Percentiles rank a stretch among this genome's conserved stretches.
phyloP scores from a whole-genome alignment of 2,329 filamentous ascomycete genomes.

The Aspergillus sp. region DNA sequence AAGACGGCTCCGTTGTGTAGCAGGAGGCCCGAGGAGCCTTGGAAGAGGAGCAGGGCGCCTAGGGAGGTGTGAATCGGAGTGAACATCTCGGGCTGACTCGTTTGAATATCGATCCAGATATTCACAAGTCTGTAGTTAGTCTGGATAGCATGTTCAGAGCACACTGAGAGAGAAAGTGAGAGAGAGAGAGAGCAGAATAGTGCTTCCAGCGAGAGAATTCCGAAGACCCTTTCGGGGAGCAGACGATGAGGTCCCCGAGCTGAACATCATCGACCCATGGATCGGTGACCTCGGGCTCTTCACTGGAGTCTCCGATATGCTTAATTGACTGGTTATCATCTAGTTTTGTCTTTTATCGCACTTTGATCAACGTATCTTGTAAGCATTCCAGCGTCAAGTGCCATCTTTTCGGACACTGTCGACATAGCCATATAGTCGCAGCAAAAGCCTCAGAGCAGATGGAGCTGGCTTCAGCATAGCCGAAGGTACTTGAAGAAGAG shows the following conservation, averaged over 20 bases:
- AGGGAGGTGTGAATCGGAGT: constrained; percentile 45
- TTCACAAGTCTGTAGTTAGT: background rate
- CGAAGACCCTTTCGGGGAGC: background rate
- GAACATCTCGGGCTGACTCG: constrained; percentile 35
- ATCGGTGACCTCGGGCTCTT: no score
- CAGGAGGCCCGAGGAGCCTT: constrained; percentile 43
- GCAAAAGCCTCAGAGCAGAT: background rate
- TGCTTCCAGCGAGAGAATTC: no score
- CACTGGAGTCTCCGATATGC: background rate
- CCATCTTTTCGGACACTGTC: no score
- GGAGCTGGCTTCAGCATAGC: background rate
- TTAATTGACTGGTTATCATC: no score
- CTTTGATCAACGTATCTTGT: background rate
- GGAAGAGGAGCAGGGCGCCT: constrained; percentile 44
- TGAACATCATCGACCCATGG: background rate
- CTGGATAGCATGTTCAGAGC: no score
- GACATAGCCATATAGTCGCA: no score
- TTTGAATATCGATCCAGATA: background rate
- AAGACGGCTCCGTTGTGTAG: constrained; percentile 45
- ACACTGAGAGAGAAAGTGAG: no score
- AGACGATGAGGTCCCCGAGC: background rate
- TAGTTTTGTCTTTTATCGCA: background rate
- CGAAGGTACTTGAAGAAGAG: background rate
- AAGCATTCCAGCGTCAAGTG: background rate
- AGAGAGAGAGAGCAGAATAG: no score